Base-by-base conservation (phyloP, 345 rosid genomes). In the Syzygium grande region DNA sequence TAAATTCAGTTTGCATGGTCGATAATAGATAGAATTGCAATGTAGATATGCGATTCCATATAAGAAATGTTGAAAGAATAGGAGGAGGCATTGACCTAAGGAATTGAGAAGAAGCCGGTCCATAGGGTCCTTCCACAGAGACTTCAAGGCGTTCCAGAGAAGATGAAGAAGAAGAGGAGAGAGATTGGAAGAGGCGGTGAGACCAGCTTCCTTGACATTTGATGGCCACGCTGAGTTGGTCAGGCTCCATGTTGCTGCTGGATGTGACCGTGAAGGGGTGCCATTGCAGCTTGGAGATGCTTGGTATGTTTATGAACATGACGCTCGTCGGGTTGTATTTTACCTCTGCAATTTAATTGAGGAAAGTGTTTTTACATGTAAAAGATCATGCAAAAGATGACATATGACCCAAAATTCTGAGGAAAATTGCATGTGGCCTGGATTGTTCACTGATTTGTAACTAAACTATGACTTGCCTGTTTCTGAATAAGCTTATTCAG, bases 231-330 rank as follows among this genome's bases (percentile, higher is more conserved):
- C 97, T 97, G 73, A 97, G 87, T 56, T 87, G 90, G 49, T 96
- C 93, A 29, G 92, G 88, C 84, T 96, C 95, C 89, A 92, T 84
- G 84, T 90, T 93, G 86, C 94, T 90, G 85, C 92, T 94, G 3
- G 98, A 97, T 52, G 92, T 93, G 77, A 96, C 54, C 15, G 95
- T 93, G 59, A 94, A 97, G 38, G 99, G 98, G 90, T 97, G 98
- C 98, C 98, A 97, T 59, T 97, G 98, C 83, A 94, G 91, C 91
- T 89, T 94, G 29, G 97, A 96, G 51, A 97, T 90, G 79, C 90
- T 88, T 3, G 98, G 98, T 22, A 94, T 93, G 88, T 95, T 97
- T 43, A 97, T 87, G 87, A 93, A 96, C 91, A 94, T 68, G 52
- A 92, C 90, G 93, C 98, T 96, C 7, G 94, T 91, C 22, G 98